Percentiles rank a stretch among this genome's conserved stretches.
phyloP scores from a whole-genome alignment of 495 filamentous ascomycete species.

The Apodospora peruviana region DNA sequence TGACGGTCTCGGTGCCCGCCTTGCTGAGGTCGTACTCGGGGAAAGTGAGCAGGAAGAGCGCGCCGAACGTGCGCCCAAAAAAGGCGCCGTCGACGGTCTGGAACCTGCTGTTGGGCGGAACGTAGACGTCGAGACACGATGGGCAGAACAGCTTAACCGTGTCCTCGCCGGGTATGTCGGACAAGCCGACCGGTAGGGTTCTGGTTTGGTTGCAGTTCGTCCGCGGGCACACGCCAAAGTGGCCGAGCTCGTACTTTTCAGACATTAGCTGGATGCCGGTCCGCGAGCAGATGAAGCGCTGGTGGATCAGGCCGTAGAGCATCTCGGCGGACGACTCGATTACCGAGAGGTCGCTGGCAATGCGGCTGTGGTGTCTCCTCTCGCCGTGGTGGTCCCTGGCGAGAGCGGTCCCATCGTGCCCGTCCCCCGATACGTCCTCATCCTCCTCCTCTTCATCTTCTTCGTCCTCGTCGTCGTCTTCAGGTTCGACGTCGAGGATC shows the following conservation, averaged over 20 bases:
- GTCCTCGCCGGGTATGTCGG: constrained; percentile 90
- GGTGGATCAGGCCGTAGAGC: constrained; percentile 95
- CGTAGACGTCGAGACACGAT: constrained; percentile 93
- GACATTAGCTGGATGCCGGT: constrained; percentile 98
- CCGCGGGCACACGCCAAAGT: constrained; percentile 90
- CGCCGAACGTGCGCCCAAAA: constrained; percentile 91
- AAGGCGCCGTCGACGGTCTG: constrained; percentile 98
- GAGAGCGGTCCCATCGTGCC: constrained; percentile 38
- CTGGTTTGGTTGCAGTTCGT: constrained; percentile 82
- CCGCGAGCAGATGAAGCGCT: constrained; percentile 96
- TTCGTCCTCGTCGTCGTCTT: constrained; percentile 82
- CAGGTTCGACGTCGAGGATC: constrained; percentile 97
- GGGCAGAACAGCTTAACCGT: constrained; percentile 99
- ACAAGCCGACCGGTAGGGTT: constrained; percentile 87
- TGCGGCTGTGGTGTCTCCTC: constrained; percentile 75
- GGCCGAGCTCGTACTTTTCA: constrained; percentile 93
- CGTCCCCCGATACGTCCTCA: constrained; percentile 70
- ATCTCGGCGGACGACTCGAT: constrained; percentile 97
- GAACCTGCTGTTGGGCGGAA: constrained; percentile 93
- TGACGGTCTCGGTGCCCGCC: constrained; percentile 39
- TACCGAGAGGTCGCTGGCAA: constrained; percentile 85
- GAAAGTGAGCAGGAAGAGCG: constrained; percentile 96
- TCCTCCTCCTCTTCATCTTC: constrained; percentile 75
- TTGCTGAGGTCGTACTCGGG: constrained; percentile 81
- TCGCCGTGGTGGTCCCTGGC: constrained; percentile 48